Percentiles rank a stretch among this genome's conserved stretches.
phyloP scores from a whole-genome alignment of 2,329 filamentous ascomycete species.

The Penicillium sp. region DNA sequence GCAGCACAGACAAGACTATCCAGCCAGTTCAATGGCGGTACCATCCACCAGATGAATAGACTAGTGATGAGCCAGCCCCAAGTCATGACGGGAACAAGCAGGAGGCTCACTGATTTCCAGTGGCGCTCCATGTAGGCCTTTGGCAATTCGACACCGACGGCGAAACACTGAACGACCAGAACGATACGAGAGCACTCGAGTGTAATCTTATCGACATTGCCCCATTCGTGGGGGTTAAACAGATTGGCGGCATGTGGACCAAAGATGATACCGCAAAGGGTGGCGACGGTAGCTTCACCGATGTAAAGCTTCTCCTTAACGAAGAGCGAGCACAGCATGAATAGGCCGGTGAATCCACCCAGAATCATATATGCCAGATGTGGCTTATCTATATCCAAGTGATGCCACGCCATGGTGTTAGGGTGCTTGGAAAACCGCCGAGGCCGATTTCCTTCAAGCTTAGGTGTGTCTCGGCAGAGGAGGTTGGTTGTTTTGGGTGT shows the following conservation, averaged over 20 bases:
- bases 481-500: background rate
- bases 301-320: conserved; percentile 99
- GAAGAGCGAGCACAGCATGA: conserved; percentile 97
- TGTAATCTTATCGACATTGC: conserved; percentile 69
- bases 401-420: conserved; percentile 54
- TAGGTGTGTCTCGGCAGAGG: background rate
- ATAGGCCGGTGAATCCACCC: conserved; percentile 94
- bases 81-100: conserved; percentile 95
- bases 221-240: conserved; percentile 65
- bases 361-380: conserved; percentile 99
- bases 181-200: conserved; percentile 74
- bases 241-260: conserved; percentile 69
- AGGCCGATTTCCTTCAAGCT: background rate
- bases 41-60: conserved; percentile 92
- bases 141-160: conserved; percentile 72
- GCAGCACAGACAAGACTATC: conserved; percentile 86
- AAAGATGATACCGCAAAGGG: conserved; percentile 71
- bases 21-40: conserved; percentile 79
- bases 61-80: conserved; percentile 84
- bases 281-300: conserved; percentile 93
- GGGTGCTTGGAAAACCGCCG: background rate
- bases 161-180: conserved; percentile 74
- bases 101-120: conserved; percentile 87
- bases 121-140: conserved; percentile 91
- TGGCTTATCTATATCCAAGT: conserved; percentile 76